Evolutionary conservation across 106 monocot genomes (phyloP), one percentile per base, ranked within the genome.

Genomic region (Allium fistulosum): DNA sequence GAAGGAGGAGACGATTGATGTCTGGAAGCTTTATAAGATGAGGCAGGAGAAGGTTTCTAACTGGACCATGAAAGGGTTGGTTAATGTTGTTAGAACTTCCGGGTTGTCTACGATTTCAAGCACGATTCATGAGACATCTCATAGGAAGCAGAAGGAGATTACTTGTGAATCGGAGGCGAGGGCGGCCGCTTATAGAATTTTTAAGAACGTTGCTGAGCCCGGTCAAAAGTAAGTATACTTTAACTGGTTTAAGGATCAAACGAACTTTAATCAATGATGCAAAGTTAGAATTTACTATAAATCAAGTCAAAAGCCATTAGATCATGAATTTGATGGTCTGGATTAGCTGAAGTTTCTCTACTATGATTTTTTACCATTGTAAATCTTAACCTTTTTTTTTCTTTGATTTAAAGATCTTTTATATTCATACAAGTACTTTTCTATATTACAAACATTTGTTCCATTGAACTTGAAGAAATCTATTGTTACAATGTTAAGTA

Each of bases 141-240:
- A 68, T 15, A 84, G 85, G 37, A 63, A 56, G 58, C 87, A 85
- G 52, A 73, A 62, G 79, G 88, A 95, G 81, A 97, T 97, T 63
- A 92, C 84, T 18, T 89, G 72, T 58, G 97, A 92, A 67, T 79
- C 73, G 82, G 97, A 97, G 64, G 97, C 97, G 4, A 92, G 79
- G 72, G 72, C 72, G 9, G 97, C 80, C 4, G 88, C 88, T 51
- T 83, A 63, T 48, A 60, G 76, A 69, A 97, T 97, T 60, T 97
- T 97, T 73, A 82, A 82, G 65, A 92, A 89, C 65, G 92, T 97
- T 47, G 97, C 88, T 16, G 89, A 82, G 74, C 86, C 82, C 58
- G 79, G 72, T 60, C 67, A 45, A 66, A 91, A 80, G 91, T 93
- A 12, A 12, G 13, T 15, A 2, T 6, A 3, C 53, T 55, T 55